Percentiles rank a stretch among this genome's conserved stretches.
Evolutionary conservation across 306 rosid species (phyloP).

Genomic region (Cyamopsis tetragonoloba): DNA sequence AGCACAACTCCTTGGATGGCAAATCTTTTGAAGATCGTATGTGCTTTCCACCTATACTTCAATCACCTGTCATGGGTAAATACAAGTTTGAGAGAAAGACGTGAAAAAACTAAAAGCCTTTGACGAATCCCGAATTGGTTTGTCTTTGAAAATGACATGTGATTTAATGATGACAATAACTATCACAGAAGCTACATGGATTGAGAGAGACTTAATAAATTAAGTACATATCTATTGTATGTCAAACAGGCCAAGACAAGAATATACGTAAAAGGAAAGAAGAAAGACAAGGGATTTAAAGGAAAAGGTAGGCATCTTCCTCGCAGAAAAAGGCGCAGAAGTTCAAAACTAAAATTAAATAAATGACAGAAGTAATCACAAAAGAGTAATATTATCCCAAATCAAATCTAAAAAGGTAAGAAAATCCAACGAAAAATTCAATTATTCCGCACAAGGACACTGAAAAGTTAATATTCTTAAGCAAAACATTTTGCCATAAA

Average conservation of each 20-base stretch:
- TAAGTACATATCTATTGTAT: conserved; percentile 9
- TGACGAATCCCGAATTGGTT: background rate
- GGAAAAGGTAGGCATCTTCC: conserved; percentile 12
- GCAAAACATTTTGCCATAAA: background rate
- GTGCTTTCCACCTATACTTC: conserved; percentile 10
- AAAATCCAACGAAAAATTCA: background rate
- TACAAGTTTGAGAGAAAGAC: conserved; percentile 11
- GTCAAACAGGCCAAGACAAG: conserved; percentile 27
- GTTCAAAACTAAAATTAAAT: conserved; percentile 7
- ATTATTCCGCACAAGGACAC: background rate
- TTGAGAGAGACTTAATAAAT: background rate
- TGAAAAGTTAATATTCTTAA: background rate
- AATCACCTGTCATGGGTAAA: conserved; percentile 22
- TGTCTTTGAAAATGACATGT: background rate
- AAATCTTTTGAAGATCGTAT: conserved; percentile 20
- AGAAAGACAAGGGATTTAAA: background rate
- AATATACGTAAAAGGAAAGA: conserved; percentile 23
- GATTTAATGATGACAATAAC: conserved; percentile 1
- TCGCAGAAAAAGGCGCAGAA: conserved; percentile 7
- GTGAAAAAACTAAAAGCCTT: conserved; percentile 3
- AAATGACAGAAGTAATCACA: too few species aligned
- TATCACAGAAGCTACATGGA: background rate
- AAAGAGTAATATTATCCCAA: conserved; percentile 16
- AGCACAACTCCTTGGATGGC: conserved; percentile 26
- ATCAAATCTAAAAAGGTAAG: conserved; percentile 20